Conservation (phyloP, 169 alveolate genomes). For the Eimeria brunetti region DNA sequence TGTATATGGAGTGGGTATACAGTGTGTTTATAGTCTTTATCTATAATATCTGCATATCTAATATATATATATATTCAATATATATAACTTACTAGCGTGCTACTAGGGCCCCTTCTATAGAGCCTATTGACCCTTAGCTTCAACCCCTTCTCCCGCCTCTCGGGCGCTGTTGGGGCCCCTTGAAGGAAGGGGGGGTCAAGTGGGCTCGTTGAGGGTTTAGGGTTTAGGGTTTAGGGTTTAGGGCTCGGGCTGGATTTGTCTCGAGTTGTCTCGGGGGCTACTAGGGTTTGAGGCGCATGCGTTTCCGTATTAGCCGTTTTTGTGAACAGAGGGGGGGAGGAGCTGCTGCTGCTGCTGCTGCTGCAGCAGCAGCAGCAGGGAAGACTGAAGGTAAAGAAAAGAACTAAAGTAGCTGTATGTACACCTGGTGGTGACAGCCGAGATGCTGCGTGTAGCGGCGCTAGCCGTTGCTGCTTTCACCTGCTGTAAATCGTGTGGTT, state of each 20-base stretch:
- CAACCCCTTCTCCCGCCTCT: too few species aligned
- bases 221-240: background rate
- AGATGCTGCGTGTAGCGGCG: background rate
- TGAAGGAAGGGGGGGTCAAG: background rate
- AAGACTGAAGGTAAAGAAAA: background rate
- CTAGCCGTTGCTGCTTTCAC: slow-evolving; percentile 15
- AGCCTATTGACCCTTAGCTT: too few species aligned
- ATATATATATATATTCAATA: too few species aligned
- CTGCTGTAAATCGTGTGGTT: background rate
- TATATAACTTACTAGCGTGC: too few species aligned
- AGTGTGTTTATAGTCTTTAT: too few species aligned
- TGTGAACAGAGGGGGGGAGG: background rate
- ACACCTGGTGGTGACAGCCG: background rate
- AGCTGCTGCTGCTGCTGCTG: background rate
- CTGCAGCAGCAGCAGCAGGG: background rate
- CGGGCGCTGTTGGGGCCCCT: too few species aligned
- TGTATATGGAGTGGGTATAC: too few species aligned
- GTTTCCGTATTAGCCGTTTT: too few species aligned
- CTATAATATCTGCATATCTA: too few species aligned
- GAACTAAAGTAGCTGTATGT: background rate
- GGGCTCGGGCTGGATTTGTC: background rate
- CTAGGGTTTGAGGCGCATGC: too few species aligned
- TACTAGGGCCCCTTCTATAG: too few species aligned
- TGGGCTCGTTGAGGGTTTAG: background rate
- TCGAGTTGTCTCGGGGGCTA: slow-evolving; percentile 1